Conservation (phyloP, 2,329 filamentous ascomycete genomes). For the Colletotrichum musae region DNA sequence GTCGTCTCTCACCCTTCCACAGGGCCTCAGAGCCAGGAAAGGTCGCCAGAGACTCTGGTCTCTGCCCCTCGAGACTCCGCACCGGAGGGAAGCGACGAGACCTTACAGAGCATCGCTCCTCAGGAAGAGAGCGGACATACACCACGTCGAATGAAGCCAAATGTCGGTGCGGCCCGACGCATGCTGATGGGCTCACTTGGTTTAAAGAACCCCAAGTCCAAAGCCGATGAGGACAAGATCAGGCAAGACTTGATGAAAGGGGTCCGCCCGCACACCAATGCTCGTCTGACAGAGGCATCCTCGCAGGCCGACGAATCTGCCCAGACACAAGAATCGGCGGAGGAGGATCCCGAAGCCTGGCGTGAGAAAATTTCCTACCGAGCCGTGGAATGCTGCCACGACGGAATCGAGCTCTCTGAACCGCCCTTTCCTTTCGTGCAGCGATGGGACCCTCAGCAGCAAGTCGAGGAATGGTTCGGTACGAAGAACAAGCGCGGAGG, state of each 20-base stretch:
- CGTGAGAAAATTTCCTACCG: conserved; percentile 79
- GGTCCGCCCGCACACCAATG: conserved; percentile 54
- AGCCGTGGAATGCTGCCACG: conserved; percentile 88
- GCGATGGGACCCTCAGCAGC: conserved; percentile 87
- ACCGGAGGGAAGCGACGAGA: background rate
- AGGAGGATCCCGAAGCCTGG: conserved; percentile 76
- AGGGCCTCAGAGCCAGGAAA: conserved; percentile 7
- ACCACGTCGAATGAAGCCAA: conserved; percentile 52
- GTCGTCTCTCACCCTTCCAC: conserved; percentile 40
- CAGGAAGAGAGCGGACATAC: conserved; percentile 31
- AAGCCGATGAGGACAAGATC: conserved; percentile 76
- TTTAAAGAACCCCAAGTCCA: conserved; percentile 76
- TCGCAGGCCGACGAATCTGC: conserved; percentile 12
- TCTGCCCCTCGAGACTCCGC: conserved; percentile 15
- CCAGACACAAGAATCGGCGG: conserved; percentile 38
- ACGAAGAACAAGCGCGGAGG: conserved; percentile 54
- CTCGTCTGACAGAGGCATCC: conserved; percentile 43
- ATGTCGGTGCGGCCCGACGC: conserved; percentile 74
- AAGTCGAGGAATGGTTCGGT: conserved; percentile 54
- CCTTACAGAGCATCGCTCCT: background rate
- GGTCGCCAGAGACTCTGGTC: conserved; percentile 1
- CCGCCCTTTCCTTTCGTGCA: conserved; percentile 94
- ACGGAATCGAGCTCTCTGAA: conserved; percentile 76
- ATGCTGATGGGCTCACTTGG: conserved; percentile 82
- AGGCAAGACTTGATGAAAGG: conserved; percentile 72